phyloP scores from a whole-genome alignment of 805 yeast species.

The Pichia nanzhaoensis region DNA sequence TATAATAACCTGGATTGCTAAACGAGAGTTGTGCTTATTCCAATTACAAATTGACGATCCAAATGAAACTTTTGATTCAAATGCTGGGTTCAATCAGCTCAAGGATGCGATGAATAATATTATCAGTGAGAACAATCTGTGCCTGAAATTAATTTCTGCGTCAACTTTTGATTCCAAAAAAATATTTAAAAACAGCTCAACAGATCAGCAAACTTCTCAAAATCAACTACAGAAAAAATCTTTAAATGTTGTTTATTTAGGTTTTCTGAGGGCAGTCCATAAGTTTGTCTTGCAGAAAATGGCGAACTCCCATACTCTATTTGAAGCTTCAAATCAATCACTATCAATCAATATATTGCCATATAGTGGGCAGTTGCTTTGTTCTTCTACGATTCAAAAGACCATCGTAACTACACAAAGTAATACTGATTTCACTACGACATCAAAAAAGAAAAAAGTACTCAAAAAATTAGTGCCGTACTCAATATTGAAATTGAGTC shows the following conservation, averaged over 20 bases:
- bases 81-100: constrained; percentile 25
- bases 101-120: constrained; percentile 30
- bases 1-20: constrained; percentile 26
- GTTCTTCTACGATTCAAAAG: constrained; percentile 23
- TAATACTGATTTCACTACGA: not conserved
- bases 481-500: constrained; percentile 38
- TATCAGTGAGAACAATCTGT: constrained; percentile 22
- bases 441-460: constrained; percentile 6
- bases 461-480: constrained; percentile 14
- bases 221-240: constrained; percentile 20
- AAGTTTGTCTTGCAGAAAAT: constrained; percentile 30
- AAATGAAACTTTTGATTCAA: constrained; percentile 8
- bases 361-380: constrained; percentile 42
- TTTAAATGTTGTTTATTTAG: constrained; percentile 33
- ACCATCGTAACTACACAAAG: constrained; percentile 1
- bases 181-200: constrained; percentile 15
- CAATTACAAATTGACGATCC: constrained; percentile 20
- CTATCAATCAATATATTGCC: constrained; percentile 35
- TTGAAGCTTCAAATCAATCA: constrained; percentile 19
- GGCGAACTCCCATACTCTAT: constrained; percentile 15
- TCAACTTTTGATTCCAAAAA: constrained; percentile 24
- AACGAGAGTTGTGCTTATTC: constrained; percentile 28
- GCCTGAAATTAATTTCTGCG: constrained; percentile 23
- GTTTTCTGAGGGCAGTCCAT: constrained; percentile 45
- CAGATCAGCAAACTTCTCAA: constrained; percentile 6